Conservation (phyloP, 2,329 filamentous ascomycete species). For the Neofusicoccum cordaticola region DNA sequence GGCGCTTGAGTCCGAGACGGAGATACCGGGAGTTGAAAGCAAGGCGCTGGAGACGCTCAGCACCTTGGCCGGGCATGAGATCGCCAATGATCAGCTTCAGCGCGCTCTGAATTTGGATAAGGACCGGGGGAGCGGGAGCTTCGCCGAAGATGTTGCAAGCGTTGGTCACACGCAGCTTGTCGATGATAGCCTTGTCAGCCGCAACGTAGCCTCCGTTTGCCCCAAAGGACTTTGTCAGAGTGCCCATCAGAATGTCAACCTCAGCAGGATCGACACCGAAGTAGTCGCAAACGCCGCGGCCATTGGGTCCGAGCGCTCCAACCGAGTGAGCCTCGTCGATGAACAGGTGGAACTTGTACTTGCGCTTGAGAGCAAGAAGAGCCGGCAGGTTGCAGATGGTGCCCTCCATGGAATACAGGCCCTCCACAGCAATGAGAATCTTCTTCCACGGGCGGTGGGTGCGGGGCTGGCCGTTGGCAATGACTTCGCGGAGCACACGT, state of each 20-base stretch:
- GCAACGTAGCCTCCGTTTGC: slow-evolving; percentile 96
- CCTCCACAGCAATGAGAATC: slow-evolving; percentile 93
- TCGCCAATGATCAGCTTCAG: slow-evolving; percentile 88
- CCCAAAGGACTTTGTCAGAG: slow-evolving; percentile 95
- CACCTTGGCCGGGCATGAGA: slow-evolving; percentile 82
- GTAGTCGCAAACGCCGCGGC: slow-evolving; percentile 95
- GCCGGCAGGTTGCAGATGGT: slow-evolving; percentile 98
- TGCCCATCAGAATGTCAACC: slow-evolving; percentile 96
- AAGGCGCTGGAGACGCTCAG: slow-evolving; percentile 91
- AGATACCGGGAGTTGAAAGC: slow-evolving; percentile 98
- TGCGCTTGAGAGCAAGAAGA: slow-evolving; percentile 79
- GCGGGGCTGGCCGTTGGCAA: slow-evolving; percentile 93
- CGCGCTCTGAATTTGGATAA: slow-evolving; percentile 85
- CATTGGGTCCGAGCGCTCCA: slow-evolving; percentile 82
- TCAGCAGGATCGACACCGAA: slow-evolving; percentile 85
- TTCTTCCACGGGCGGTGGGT: slow-evolving; percentile 99
- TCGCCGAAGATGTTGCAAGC: slow-evolving; percentile 85
- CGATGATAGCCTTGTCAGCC: slow-evolving; percentile 83
- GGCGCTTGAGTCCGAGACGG: slow-evolving; percentile 92
- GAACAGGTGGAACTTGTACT: slow-evolving; percentile 96
- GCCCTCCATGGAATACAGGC: slow-evolving; percentile 98
- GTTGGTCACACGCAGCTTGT: slow-evolving; percentile 84
- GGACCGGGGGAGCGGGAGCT: slow-evolving; percentile 78
- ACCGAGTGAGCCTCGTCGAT: slow-evolving; percentile 96
- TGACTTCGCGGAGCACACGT: slow-evolving; percentile 80